Conservation (phyloP, 1,284 basidiomycete species). For the Puccinia hordei region DNA sequence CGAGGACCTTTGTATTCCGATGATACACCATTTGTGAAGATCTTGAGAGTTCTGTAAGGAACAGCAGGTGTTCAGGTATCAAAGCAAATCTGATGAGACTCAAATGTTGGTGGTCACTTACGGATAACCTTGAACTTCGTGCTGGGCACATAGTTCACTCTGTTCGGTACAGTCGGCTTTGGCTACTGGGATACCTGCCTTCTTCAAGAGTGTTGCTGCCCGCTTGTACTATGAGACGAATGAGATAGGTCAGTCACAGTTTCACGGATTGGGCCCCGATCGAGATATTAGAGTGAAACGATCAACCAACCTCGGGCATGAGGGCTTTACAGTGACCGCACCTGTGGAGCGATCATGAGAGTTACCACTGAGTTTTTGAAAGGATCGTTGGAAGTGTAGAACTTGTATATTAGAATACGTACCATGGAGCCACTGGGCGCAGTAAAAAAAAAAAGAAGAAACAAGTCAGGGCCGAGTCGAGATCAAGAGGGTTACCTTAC, state of each 20-base stretch:
- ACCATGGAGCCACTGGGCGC: background rate
- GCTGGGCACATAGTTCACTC: conserved; percentile 57
- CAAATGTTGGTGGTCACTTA: conserved; percentile 63
- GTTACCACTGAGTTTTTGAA: too few relatives aligned
- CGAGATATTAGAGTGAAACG: conserved; percentile 70
- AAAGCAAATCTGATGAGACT: background rate
- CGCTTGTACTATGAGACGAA: conserved; percentile 75
- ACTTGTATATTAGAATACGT: background rate
- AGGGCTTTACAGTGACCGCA: conserved; percentile 85
- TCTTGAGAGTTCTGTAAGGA: conserved; percentile 71
- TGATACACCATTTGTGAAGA: conserved; percentile 82
- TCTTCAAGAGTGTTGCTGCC: conserved; percentile 86
- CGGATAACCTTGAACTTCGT: conserved; percentile 71
- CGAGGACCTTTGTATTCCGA: conserved; percentile 82
- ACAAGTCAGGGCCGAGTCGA: conserved; percentile 23
- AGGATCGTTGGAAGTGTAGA: background rate
- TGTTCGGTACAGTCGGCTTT: conserved; percentile 72
- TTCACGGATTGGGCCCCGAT: background rate
- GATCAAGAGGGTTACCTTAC: too few relatives aligned
- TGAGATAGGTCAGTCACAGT: background rate
- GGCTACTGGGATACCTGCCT: conserved; percentile 83
- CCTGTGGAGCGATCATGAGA: conserved; percentile 61
- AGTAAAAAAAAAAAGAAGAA: conserved; percentile 1
- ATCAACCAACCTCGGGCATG: conserved; percentile 57
- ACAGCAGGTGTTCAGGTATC: background rate